Evolutionary conservation across 176 grass and related monocot genomes (phyloP).

Genomic region (Saccharum officinarum): DNA sequence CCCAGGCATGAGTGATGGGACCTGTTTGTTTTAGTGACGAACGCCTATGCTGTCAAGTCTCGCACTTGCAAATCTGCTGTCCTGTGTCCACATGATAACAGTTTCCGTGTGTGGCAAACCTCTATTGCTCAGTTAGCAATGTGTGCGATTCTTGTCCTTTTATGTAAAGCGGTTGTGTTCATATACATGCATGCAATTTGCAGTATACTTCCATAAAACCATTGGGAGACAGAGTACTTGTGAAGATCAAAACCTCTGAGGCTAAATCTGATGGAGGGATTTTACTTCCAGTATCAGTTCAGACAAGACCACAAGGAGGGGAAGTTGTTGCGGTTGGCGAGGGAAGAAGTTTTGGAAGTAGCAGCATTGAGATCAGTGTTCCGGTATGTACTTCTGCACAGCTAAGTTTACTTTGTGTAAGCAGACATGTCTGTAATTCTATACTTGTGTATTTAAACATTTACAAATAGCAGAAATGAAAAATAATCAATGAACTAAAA

Average conservation of each 20-base stretch:
- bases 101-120: background rate
- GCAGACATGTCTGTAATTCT: background rate
- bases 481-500: background rate
- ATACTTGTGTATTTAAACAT: background rate
- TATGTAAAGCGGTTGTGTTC: slow-evolving; percentile 13
- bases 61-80: background rate
- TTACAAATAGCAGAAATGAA: background rate
- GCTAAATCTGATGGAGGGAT: slow-evolving; percentile 81
- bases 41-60: background rate
- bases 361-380: slow-evolving; percentile 61
- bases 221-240: slow-evolving; percentile 78
- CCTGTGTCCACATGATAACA: background rate
- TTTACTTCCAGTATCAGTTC: slow-evolving; percentile 74
- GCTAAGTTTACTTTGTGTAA: slow-evolving; percentile 1
- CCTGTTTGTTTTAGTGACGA: background rate
- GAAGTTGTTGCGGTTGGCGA: slow-evolving; percentile 78
- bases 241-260: slow-evolving; percentile 69
- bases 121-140: background rate
- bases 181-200: slow-evolving; percentile 27
- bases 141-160: background rate
- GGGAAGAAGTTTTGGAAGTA: slow-evolving; percentile 64
- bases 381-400: slow-evolving; percentile 44
- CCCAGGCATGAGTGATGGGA: background rate
- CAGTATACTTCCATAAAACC: slow-evolving; percentile 82
- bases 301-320: slow-evolving; percentile 71